Base-by-base conservation (phyloP, 371 early-diverging fungal species). In the Furculomyces boomerangus region DNA sequence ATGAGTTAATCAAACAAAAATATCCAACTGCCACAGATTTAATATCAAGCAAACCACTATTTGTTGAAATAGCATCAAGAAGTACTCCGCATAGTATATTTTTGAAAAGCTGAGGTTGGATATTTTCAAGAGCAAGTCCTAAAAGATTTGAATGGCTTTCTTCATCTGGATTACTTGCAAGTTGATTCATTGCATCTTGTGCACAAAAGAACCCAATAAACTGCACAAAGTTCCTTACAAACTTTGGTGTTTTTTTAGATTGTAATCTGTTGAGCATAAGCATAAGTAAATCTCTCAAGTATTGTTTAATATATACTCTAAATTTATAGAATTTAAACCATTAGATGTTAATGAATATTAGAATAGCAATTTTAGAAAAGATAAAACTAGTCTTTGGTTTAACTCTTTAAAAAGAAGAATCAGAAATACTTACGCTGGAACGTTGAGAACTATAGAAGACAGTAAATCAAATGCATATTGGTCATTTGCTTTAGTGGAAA, bases 391-490 rank as follows among this genome's bases (percentile, higher is more conserved):
- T 29, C n/a, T 1, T n/a, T n/a, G n/a, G n/a, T n/a, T n/a, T n/a
- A n/a, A n/a, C n/a, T n/a, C n/a, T n/a, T n/a, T n/a, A n/a, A n/a
- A n/a, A n/a, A n/a, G n/a, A n/a, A n/a, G n/a, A n/a, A n/a, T n/a
- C n/a, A n/a, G n/a, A 71, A 76, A 66, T 74, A 79, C 83, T 73
- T 69, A 39, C 84, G 81, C 1, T 86, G 74, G 65, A 76, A 64
- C 30, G 83, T 77, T 26, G 3, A 43, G 20, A 43, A 43, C 43
- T 13, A 94, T 71, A 10, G 83, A 66, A 32, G 66, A 64, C 51
- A 98, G 63, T 43, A 98, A 71, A 28, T 82, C 78, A 52, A 96
- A 83, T 0, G 83, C 94, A 62, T 84, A 78, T 46, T 81, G 78
- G 64, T 93, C 95, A 58, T 86, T 85, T 27, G 80, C 59, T 37